Conservation (phyloP, 495 filamentous ascomycete genomes). For the Neurospora sp. region DNA sequence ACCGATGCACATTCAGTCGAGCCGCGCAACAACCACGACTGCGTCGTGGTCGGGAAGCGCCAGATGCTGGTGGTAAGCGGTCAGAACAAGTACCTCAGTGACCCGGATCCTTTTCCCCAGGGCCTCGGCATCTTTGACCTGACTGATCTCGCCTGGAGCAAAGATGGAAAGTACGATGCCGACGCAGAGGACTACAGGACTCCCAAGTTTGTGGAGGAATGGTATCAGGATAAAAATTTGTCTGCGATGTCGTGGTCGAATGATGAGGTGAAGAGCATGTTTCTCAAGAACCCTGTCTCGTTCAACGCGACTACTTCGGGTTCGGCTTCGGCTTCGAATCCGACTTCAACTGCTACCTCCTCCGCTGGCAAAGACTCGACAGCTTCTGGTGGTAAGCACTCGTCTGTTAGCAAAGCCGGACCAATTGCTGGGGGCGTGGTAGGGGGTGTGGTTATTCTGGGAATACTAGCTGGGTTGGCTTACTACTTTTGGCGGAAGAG, state of each 20-base stretch:
- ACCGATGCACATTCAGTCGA: slow-evolving; percentile 11
- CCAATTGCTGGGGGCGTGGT: neutral
- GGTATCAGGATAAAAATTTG: slow-evolving; percentile 1
- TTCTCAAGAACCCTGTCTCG: neutral
- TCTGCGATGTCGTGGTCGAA: slow-evolving; percentile 1
- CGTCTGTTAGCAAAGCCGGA: neutral
- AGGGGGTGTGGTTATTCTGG: neutral
- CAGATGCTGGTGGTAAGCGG: slow-evolving; percentile 31
- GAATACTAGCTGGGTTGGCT: neutral
- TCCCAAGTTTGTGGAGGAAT: neutral
- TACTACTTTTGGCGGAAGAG: neutral
- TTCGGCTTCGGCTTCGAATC: too few species aligned
- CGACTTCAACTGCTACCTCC: neutral
- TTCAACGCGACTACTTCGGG: neutral
- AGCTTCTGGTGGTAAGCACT: neutral
- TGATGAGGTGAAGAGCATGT: slow-evolving; percentile 4
- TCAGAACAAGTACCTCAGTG: neutral
- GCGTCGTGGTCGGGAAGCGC: slow-evolving; percentile 25
- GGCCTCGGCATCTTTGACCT: slow-evolving; percentile 9
- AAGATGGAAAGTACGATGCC: slow-evolving; percentile 4
- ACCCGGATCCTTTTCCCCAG: neutral
- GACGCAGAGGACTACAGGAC: slow-evolving; percentile 4
- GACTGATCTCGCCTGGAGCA: slow-evolving; percentile 2
- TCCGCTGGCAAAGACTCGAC: neutral
- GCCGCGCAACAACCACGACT: slow-evolving; percentile 20